Conservation (phyloP, 768 basidiomycete genomes). For the Collybia sp. region DNA sequence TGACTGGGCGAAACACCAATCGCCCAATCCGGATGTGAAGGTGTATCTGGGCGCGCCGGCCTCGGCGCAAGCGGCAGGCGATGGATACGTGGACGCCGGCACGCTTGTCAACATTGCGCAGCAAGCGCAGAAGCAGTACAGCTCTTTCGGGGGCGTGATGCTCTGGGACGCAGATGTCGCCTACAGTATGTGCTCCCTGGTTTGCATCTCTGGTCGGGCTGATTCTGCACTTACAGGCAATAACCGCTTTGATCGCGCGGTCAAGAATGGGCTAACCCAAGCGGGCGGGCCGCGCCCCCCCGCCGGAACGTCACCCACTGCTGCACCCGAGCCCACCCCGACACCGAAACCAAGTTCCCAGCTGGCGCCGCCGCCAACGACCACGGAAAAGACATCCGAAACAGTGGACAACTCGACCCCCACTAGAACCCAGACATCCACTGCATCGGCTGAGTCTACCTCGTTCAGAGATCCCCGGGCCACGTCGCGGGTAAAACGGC, state of each 20-base stretch:
- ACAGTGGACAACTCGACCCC: slow-evolving; percentile 3
- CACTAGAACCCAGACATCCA: background rate
- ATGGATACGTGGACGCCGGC: slow-evolving; percentile 44
- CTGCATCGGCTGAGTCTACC: slow-evolving; percentile 7
- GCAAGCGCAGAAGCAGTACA: slow-evolving; percentile 43
- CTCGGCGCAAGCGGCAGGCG: slow-evolving; percentile 42
- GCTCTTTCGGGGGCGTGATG: slow-evolving; percentile 58
- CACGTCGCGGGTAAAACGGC: slow-evolving; percentile 27
- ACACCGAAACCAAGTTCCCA: slow-evolving; percentile 2
- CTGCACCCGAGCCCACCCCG: slow-evolving; percentile 7
- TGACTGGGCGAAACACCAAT: slow-evolving; percentile 54
- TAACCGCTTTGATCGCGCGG: slow-evolving; percentile 41
- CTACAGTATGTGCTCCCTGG: slow-evolving; percentile 29
- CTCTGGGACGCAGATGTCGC: slow-evolving; percentile 39
- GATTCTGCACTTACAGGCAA: slow-evolving; percentile 26
- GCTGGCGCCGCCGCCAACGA: slow-evolving; percentile 2
- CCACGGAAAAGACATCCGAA: background rate
- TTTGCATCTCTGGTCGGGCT: too few species aligned
- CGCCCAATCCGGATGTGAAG: slow-evolving; percentile 55
- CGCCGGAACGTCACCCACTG: slow-evolving; percentile 10
- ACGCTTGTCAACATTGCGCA: slow-evolving; percentile 38
- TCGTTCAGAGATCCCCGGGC: slow-evolving; percentile 26
- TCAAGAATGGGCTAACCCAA: slow-evolving; percentile 41
- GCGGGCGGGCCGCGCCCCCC: slow-evolving; percentile 7
- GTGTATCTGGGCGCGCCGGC: slow-evolving; percentile 59